Conservation (phyloP, 2,329 filamentous ascomycete genomes). For the Neonectria sp. region DNA sequence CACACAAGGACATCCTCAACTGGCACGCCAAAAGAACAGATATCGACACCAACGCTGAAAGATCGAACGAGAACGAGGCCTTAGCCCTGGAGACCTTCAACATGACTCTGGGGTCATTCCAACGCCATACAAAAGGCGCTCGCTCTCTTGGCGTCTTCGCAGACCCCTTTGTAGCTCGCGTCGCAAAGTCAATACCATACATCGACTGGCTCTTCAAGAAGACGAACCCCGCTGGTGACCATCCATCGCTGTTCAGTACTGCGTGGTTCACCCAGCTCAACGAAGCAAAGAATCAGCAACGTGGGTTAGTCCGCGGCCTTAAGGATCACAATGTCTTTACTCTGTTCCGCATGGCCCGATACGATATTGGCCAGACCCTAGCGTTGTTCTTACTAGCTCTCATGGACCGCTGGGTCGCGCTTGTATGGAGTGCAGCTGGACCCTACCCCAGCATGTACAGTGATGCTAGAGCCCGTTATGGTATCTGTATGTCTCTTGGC, state of each 20-base stretch:
- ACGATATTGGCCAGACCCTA: conserved; percentile 38
- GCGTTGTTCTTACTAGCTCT: conserved; percentile 35
- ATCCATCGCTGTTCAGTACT: conserved; percentile 28
- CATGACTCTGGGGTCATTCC: conserved; percentile 13
- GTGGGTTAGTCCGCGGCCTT: conserved; percentile 29
- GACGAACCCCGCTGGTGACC: conserved; percentile 10
- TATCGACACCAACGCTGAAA: background rate
- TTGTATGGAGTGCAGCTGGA: conserved; percentile 32
- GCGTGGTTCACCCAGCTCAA: conserved; percentile 37
- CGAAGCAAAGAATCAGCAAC: conserved; percentile 30
- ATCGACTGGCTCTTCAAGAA: conserved; percentile 38
- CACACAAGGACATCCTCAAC: conserved; percentile 29
- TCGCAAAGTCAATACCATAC: conserved; percentile 33
- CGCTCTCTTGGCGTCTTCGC: background rate
- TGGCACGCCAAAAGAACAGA: conserved; percentile 25
- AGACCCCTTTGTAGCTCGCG: conserved; percentile 28
- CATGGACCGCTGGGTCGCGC: conserved; percentile 40
- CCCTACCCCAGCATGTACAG: conserved; percentile 39
- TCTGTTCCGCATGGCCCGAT: conserved; percentile 32
- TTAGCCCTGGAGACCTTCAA: conserved; percentile 23
- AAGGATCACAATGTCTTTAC: conserved; percentile 37
- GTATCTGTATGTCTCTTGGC: conserved; percentile 33
- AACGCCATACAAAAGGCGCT: conserved; percentile 21
- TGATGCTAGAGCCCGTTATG: conserved; percentile 31
- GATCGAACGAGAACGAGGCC: background rate